phyloP scores from a whole-genome alignment of 495 filamentous ascomycete genomes.

The Aspergillus leporis region DNA sequence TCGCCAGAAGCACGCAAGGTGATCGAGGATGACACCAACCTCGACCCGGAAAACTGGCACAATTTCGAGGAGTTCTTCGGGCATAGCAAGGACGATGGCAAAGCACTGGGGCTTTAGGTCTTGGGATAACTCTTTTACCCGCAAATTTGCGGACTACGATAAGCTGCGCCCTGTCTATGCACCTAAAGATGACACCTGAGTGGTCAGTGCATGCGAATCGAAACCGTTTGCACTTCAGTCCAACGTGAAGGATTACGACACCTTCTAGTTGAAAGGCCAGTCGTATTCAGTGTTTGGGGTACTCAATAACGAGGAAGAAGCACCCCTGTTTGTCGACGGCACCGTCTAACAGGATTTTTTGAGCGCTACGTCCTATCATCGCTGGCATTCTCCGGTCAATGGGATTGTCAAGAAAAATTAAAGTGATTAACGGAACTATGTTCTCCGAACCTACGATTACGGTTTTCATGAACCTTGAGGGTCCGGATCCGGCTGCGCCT shows the following conservation, averaged over 20 bases:
- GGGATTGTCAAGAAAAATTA: constrained; percentile 48
- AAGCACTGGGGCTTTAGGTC: constrained; percentile 47
- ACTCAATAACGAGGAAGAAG: constrained; percentile 46
- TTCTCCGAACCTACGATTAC: constrained; percentile 55
- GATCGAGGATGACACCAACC: constrained; percentile 5
- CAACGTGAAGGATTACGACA: neutral
- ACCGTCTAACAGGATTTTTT: constrained; percentile 62
- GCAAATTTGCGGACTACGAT: constrained; percentile 19
- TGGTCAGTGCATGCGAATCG: constrained; percentile 62
- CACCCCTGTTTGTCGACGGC: constrained; percentile 45
- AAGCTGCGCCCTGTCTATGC: constrained; percentile 36
- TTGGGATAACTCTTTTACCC: constrained; percentile 70
- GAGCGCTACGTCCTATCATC: constrained; percentile 55
- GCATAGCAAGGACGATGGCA: neutral
- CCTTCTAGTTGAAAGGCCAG: constrained; percentile 51
- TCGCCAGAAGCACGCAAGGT: neutral
- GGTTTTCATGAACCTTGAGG: constrained; percentile 8
- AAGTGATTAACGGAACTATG: constrained; percentile 56
- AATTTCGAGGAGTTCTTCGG: neutral
- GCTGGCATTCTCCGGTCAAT: constrained; percentile 58
- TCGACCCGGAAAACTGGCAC: neutral
- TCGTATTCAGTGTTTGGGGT: constrained; percentile 58
- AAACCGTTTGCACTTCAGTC: constrained; percentile 18
- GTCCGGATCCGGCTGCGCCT: neutral
- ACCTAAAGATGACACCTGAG: constrained; percentile 5